phyloP scores from a whole-genome alignment of 2,329 filamentous ascomycete species.

The Sclerotinia trifoliorum region DNA sequence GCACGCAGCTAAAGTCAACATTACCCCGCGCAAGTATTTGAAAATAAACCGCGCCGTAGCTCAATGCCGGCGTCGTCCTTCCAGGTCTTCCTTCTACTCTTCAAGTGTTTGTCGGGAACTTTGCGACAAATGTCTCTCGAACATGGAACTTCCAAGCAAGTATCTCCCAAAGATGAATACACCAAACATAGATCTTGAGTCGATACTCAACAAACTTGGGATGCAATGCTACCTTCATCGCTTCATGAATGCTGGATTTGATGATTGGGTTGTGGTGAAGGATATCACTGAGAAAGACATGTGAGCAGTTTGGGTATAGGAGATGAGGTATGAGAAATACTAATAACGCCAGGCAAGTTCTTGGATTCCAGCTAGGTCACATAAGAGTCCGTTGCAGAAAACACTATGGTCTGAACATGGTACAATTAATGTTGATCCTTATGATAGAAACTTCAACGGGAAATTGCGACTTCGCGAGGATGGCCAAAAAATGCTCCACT shows the following conservation, averaged over 20 bases:
- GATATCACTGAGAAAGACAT: constrained; percentile 20
- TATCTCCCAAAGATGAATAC: not conserved
- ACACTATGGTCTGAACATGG: too few relatives aligned
- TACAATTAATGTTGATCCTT: not conserved
- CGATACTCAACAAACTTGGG: constrained; percentile 1
- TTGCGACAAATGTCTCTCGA: not conserved
- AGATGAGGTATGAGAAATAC: not conserved
- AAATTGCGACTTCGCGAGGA: constrained; percentile 22
- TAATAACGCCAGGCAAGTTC: constrained; percentile 8
- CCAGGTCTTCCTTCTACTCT: not conserved
- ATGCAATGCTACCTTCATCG: constrained; percentile 9
- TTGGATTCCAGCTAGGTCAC: constrained; percentile 14
- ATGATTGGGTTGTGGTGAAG: constrained; percentile 17
- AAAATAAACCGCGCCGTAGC: not conserved
- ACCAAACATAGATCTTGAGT: not conserved
- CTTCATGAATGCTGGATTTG: constrained; percentile 15
- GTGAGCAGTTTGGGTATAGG: constrained; percentile 2
- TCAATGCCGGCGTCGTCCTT: not conserved
- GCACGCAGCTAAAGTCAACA: not conserved
- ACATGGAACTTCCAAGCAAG: not conserved
- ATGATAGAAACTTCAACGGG: constrained; percentile 21
- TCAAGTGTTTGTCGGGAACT: not conserved
- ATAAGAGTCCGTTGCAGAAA: constrained; percentile 7
- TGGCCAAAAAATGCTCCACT: constrained; percentile 14
- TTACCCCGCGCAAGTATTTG: not conserved